A percentile compares a stretch with the other conserved stretches of the same genome.
These are phyloP conservation scores for Tinospora cordifolia DNA, from an alignment of 164 flowering plant genomes.

Conservation along the genomic window DNA sequence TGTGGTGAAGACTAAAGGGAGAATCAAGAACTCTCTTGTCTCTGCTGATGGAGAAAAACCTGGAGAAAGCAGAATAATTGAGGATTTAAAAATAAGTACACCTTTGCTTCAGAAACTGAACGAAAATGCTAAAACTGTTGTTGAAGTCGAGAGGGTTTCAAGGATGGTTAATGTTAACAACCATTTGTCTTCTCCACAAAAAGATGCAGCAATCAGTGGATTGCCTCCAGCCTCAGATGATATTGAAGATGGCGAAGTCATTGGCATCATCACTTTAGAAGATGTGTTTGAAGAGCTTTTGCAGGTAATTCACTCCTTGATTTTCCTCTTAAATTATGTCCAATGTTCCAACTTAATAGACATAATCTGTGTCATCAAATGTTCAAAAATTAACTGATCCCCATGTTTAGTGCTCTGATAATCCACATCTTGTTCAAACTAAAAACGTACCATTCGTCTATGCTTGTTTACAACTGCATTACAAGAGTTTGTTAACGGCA, in stretches of 20 bases:
- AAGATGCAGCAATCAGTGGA: constrained; percentile 28
- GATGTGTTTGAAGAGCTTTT: constrained; percentile 99
- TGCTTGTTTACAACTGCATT: not conserved
- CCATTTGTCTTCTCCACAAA: constrained; percentile 21
- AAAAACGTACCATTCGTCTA: not conserved
- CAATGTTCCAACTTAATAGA: too few species aligned
- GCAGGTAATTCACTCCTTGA: constrained; percentile 41
- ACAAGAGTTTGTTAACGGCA: not conserved
- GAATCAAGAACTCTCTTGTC: constrained; percentile 26
- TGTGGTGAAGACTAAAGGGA: constrained; percentile 71
- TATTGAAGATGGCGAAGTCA: constrained; percentile 84
- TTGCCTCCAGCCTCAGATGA: constrained; percentile 39
- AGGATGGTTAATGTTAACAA: constrained; percentile 16
- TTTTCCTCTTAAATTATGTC: not conserved
- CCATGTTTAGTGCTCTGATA: not conserved
- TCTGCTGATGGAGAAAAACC: constrained; percentile 33
- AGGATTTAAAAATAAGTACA: constrained; percentile 40
- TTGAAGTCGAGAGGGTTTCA: constrained; percentile 54
- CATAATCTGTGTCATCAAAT: too few species aligned
- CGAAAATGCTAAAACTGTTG: constrained; percentile 30
- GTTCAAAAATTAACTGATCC: not conserved
- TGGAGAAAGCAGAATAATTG: constrained; percentile 24
- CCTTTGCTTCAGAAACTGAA: constrained; percentile 47
- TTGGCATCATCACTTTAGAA: constrained; percentile 94
- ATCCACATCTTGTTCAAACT: not conserved